Conservation (phyloP, 2,329 filamentous ascomycete species). For the Sclerotinia nivalis region DNA sequence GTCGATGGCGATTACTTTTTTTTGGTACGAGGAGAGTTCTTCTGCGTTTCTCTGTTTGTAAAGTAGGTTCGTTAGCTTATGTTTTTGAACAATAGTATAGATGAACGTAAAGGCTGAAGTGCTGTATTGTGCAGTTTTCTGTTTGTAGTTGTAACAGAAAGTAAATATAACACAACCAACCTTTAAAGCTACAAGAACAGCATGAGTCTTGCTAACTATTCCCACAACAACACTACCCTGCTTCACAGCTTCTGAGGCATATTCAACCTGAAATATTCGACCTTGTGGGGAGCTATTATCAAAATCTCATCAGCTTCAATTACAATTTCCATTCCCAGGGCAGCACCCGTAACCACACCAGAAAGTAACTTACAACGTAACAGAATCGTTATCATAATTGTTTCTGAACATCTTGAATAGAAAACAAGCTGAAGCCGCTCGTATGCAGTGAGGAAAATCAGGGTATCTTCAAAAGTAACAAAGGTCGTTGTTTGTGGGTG, state of each 20-base stretch:
- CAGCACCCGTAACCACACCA: background rate
- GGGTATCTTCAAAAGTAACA: constrained; percentile 24
- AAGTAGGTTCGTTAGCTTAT: background rate
- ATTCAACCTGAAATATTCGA: constrained; percentile 99
- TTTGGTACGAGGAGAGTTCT: constrained; percentile 99
- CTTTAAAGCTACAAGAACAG: constrained; percentile 95
- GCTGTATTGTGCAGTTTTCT: background rate
- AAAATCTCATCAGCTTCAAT: constrained; percentile 34
- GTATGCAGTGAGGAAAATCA: constrained; percentile 3
- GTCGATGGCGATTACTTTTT: constrained; percentile 97
- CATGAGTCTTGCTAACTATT: constrained; percentile 96
- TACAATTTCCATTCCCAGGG: background rate
- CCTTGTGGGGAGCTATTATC: constrained; percentile 88
- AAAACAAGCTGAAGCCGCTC: constrained; percentile 10
- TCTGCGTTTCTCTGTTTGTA: constrained; percentile 88
- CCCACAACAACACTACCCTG: constrained; percentile 98
- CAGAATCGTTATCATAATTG: constrained; percentile 99
- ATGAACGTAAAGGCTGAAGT: no score
- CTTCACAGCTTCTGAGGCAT: constrained; percentile 98
- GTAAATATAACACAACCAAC: constrained; percentile 49
- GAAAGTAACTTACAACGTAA: constrained; percentile 81
- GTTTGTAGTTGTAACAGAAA: background rate
- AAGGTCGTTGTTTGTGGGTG: constrained; percentile 20
- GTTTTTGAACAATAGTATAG: background rate
- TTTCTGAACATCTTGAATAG: constrained; percentile 87